Base-by-base conservation (phyloP, 768 basidiomycete species). In the Rhodotorula taiwanensis region DNA sequence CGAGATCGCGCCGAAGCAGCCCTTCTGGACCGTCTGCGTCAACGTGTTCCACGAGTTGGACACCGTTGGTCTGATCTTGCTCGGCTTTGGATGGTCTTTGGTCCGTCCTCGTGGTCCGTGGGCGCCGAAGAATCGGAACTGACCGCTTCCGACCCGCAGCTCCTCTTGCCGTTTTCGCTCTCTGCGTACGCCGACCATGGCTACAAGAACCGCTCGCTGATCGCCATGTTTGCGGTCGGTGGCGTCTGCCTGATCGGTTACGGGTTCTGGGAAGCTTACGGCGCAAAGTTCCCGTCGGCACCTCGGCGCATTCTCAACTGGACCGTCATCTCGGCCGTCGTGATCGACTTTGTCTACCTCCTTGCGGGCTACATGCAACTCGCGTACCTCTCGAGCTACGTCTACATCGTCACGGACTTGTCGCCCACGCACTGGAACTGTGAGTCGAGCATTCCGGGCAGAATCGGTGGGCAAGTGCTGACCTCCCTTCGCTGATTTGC, bases 181-280 rank as follows among this genome's bases (percentile, higher is more conserved):
- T 72, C 74, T 4, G 70, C 60, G 23, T 73, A 72, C 6, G 72
- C 75, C 7, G 72, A 75, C 36, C 58, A 70, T 14, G 77, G 77
- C 3, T 77, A 74, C 60, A 47, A 62, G 21, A 63, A 64, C 20
- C 67, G 67, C 3, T 55, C 70, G 4, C 72, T 76, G 23, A 77
- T 76, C 52, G 74, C 71, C 28, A 71, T 77, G 50, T 71, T 77
- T 39, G 72, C 72, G 10, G 71, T 72, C 9, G 76, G 76, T 11
- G 52, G 62, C 2, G 42, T 52, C 27, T 64, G 65, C 36, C 67
- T 73, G 30, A n/a, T 59, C 39, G 48, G 61, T 8, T 70, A 57
- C 58, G 49, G 58, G 0, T 3, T 62, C 25, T 66, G 58, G 50
- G 64, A 70, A 27, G 55, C 50, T 56, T 48, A 53, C 20, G 60